Evolutionary conservation across 768 basidiomycete species (phyloP).

Genomic region (Hygrocybe coccinea): DNA sequence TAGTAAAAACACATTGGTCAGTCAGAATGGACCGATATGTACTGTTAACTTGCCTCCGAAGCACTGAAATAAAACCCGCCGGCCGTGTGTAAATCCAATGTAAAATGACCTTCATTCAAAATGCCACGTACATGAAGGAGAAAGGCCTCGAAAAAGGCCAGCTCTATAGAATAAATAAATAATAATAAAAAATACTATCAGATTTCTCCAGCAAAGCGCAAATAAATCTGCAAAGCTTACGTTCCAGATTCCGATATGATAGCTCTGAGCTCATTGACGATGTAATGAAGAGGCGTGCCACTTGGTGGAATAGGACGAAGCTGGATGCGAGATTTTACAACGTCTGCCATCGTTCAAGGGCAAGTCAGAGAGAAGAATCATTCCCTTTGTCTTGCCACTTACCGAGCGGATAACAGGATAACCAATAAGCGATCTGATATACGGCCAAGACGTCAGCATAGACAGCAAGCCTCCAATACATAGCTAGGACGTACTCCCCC

Average conservation of each 20-base stretch:
- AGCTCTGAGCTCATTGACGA: conserved; percentile 59
- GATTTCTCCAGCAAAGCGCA: neutral
- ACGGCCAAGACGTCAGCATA: neutral
- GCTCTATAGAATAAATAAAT: conserved; percentile 32
- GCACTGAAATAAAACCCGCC: conserved; percentile 35
- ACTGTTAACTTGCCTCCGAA: conserved; percentile 48
- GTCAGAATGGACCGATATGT: neutral
- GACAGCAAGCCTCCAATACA: conserved; percentile 2
- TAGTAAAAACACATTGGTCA: conserved; percentile 24
- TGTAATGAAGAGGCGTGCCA: conserved; percentile 72
- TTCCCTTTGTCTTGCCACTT: conserved; percentile 1
- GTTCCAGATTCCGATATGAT: conserved; percentile 68
- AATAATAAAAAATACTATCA: neutral
- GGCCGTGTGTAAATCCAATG: neutral
- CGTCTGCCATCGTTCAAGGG: conserved; percentile 45
- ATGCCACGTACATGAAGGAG: conserved; percentile 62
- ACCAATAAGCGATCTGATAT: conserved; percentile 80
- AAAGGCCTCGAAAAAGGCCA: conserved; percentile 69
- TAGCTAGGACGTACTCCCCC: conserved; percentile 59
- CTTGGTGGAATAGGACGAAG: conserved; percentile 68
- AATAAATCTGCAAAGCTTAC: conserved; percentile 54
- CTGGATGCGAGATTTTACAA: conserved; percentile 88
- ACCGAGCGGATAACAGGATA: conserved; percentile 88
- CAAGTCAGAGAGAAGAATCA: neutral
- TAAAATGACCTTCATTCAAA: neutral